These are phyloP conservation scores for Gnetum montanum DNA, from an alignment of 75 land plant species.

Conservation along the genomic window DNA sequence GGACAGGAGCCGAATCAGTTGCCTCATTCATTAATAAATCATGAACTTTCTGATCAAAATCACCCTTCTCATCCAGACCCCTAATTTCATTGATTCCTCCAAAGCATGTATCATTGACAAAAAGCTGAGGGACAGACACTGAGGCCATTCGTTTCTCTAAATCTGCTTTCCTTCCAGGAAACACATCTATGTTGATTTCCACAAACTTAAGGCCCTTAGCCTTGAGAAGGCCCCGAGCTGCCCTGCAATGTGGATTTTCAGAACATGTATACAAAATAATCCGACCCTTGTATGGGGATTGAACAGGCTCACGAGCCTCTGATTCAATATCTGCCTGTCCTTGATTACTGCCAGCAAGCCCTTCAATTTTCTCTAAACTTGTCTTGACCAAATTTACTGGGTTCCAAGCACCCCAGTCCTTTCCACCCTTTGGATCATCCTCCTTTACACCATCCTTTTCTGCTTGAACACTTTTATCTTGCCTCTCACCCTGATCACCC, in stretches of 20 bases:
- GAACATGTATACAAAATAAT: conserved; percentile 55
- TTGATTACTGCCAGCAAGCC: conserved; percentile 4
- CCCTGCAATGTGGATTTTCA: conserved; percentile 53
- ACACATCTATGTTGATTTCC: conserved; percentile 72
- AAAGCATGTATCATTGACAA: conserved; percentile 53
- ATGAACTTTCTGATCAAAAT: conserved; percentile 53
- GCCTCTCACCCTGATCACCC: conserved; percentile 11
- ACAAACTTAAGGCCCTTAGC: conserved; percentile 39
- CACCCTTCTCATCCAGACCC: conserved; percentile 39
- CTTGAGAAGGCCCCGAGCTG: conserved; percentile 33
- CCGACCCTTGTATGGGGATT: conserved; percentile 43
- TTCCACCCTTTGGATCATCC: conserved; percentile 7
- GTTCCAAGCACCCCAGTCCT: conserved; percentile 37
- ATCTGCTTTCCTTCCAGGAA: conserved; percentile 57
- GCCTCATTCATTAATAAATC: conserved; percentile 35
- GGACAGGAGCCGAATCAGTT: conserved; percentile 50
- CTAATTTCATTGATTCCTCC: conserved; percentile 62
- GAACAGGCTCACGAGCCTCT: conserved; percentile 1
- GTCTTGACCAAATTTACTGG: conserved; percentile 39
- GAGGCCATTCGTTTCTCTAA: conserved; percentile 63
- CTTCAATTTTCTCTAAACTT: conserved; percentile 17
- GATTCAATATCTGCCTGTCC: not conserved
- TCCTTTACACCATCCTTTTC: conserved; percentile 9
- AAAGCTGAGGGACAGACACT: conserved; percentile 51
- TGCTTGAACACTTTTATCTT: not conserved